These are phyloP conservation scores for Stygiomarasmius scandens DNA, from an alignment of 1,284 basidiomycete genomes.

Conservation along the genomic window DNA sequence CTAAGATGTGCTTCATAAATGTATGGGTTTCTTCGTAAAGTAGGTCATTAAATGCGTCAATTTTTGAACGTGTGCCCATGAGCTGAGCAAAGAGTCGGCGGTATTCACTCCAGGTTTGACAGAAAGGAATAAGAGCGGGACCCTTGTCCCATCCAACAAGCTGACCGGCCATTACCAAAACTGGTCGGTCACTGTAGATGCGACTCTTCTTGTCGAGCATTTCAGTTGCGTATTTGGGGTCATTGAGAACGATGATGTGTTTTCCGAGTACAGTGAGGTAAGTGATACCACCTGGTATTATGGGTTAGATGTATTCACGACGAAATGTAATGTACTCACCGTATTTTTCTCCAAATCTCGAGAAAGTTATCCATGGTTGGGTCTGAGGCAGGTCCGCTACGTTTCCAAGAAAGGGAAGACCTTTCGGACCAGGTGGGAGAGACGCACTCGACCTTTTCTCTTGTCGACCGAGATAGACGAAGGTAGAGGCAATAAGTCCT, in stretches of 20 bases:
- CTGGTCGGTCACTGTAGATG: constrained; percentile 50
- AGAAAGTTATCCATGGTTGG: constrained; percentile 27
- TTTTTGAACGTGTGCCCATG: constrained; percentile 40
- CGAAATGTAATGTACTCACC: constrained; percentile 19
- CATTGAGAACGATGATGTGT: constrained; percentile 47
- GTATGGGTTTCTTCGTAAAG: constrained; percentile 30
- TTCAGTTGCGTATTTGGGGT: constrained; percentile 37
- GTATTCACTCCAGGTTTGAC: constrained; percentile 40
- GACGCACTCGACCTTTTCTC: constrained; percentile 3
- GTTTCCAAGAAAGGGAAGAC: constrained; percentile 30
- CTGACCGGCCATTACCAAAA: constrained; percentile 40
- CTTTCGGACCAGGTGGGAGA: constrained; percentile 30
- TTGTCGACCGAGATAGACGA: constrained; percentile 1
- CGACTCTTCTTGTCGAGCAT: constrained; percentile 50
- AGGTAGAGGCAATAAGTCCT: neutral
- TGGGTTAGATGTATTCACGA: neutral
- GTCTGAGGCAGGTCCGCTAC: constrained; percentile 27
- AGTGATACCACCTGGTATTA: constrained; percentile 40
- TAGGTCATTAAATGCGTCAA: constrained; percentile 29
- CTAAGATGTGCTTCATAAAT: constrained; percentile 22
- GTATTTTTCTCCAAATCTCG: constrained; percentile 29
- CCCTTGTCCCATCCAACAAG: constrained; percentile 48
- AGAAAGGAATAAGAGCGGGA: constrained; percentile 42
- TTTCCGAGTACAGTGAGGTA: constrained; percentile 43
- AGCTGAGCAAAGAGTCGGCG: constrained; percentile 43